Base-by-base conservation (phyloP, 345 rosid species). In the Boechera retrofracta region DNA sequence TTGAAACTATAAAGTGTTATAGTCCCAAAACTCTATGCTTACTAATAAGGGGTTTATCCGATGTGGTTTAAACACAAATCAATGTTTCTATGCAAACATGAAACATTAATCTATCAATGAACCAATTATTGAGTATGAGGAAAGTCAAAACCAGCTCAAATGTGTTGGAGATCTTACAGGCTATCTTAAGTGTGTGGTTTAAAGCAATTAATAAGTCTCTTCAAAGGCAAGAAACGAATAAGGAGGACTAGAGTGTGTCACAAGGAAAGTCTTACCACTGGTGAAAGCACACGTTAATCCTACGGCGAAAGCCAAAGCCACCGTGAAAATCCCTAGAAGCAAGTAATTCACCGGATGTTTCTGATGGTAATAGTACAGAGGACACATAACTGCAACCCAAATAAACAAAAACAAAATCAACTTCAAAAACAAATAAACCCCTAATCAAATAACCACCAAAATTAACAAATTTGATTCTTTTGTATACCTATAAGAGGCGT, bases 231-330 rank as follows among this genome's bases (percentile, higher is more conserved):
- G 70, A 32, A 71, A 75, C 5, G 71, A 63, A 71, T 63, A 73
- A 60, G 41, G 35, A 72, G 32, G 4, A 44, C 0, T 45, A 33
- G 58, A 61, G 73, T 69, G 63, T 45, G 5, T 44, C 11, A 53
- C 80, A 67, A 67, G 71, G 3, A 64, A 73, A 69, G 36, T 2
- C 76, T 80, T 72, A 87, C 94, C 91, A 11, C 83, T 82, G n/a
- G 97, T 93, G 49, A 86, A 90, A 4, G 98, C 93, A 42, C 97
- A 90, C 0, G 90, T 79, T 79, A 93, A 81, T 48, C 98, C 98
- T n/a, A 93, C 79, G 0, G 83, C 89, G 55, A 93, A 90, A 4
- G 91, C 86, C 2, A 93, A 78, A 66, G 87, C 2, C 48, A 88
- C 31, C 5, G 98, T 90, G 75, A 93, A 93, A 75, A 93, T 41